These are phyloP conservation scores for Trichosporon faecale DNA, from an alignment of 1,284 basidiomycete genomes.

Conservation along the genomic window DNA sequence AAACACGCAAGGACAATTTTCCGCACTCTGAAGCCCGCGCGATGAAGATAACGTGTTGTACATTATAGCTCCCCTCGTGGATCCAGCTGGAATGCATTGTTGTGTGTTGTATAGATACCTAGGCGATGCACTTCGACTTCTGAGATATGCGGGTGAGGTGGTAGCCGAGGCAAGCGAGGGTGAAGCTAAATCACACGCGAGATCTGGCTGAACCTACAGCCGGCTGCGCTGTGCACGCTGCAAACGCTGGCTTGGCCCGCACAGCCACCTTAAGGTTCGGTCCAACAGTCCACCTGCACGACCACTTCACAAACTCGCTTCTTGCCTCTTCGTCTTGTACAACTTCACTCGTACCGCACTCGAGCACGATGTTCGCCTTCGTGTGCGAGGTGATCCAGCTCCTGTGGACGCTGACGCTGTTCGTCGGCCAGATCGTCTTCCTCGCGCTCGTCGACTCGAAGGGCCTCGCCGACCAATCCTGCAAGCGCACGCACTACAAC, in stretches of 20 bases:
- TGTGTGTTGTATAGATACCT: too few species aligned
- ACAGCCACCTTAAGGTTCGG: neutral
- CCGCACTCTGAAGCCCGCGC: too few species aligned
- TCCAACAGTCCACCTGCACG: too few species aligned
- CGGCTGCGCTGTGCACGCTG: neutral
- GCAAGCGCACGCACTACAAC: neutral
- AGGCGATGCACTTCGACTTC: too few species aligned
- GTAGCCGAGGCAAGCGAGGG: neutral
- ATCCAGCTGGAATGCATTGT: too few species aligned
- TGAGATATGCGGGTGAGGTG: neutral
- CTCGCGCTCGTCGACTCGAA: neutral
- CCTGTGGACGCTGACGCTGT: neutral
- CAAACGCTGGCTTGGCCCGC: neutral
- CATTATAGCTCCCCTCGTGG: too few species aligned
- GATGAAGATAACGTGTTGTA: too few species aligned
- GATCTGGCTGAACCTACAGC: neutral
- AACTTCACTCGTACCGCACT: neutral
- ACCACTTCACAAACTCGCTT: neutral
- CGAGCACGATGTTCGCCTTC: neutral
- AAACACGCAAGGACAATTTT: too few species aligned
- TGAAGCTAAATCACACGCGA: neutral
- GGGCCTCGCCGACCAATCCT: neutral
- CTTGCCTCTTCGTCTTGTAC: neutral
- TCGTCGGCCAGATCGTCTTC: neutral
- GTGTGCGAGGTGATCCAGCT: slow-evolving; percentile 3